Evolutionary conservation across 306 rosid genomes (phyloP).

Genomic region (Cajanus cajan): DNA sequence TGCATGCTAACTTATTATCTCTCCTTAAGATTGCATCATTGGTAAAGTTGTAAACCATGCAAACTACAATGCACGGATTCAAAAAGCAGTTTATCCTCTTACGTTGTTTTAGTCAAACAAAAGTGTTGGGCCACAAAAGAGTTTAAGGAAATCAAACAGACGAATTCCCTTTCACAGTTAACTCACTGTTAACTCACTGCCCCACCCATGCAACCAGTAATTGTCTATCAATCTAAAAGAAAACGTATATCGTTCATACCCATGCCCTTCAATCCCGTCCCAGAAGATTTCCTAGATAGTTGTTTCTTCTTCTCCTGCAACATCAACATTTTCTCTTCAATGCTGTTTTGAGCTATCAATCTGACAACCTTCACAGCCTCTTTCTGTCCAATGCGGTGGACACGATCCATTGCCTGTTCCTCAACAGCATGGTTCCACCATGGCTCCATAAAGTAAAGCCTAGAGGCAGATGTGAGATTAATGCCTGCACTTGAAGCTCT

Average conservation of each 20-base stretch:
- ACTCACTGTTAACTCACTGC: not conserved
- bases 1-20: not conserved
- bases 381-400: constrained; percentile 83
- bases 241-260: constrained; percentile 46
- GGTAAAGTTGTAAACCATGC: not conserved
- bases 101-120: not conserved
- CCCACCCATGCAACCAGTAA: not conserved
- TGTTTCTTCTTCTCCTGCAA: constrained; percentile 66
- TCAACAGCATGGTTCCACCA: constrained; percentile 97
- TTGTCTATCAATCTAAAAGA: constrained; percentile 41
- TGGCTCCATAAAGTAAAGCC: constrained; percentile 80
- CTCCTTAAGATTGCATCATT: not conserved
- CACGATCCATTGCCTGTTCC: constrained; percentile 86
- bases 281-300: constrained; percentile 49
- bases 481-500: constrained; percentile 76
- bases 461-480: constrained; percentile 76
- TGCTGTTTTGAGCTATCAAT: constrained; percentile 62
- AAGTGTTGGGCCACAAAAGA: not conserved
- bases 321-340: constrained; percentile 59
- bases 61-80: not conserved
- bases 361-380: constrained; percentile 73
- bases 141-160: constrained; percentile 9
- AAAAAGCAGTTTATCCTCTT: not conserved
- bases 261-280: constrained; percentile 32
- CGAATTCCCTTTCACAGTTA: not conserved